Evolutionary conservation across 495 filamentous ascomycete genomes (phyloP), one percentile per base, ranked within the genome.

Genomic region (Aspergillus affinis): DNA sequence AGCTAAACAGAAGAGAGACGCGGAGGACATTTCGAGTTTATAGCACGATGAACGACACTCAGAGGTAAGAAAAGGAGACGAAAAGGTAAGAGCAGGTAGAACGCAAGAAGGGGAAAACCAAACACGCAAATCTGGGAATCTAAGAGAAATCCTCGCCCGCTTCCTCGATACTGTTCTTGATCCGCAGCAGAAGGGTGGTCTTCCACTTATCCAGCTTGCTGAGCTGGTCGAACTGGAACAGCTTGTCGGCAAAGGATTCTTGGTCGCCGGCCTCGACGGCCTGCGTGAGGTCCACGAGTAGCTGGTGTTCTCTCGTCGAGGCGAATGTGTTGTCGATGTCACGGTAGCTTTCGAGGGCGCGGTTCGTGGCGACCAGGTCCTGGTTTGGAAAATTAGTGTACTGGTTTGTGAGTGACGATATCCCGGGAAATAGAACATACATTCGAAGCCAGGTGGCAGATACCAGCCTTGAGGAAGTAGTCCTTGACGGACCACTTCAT

Each of bases 131-230:
- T 54, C 53, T 55, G 19, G 30, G 45, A 44, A 45, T 70, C 66
- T 75, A 90, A 58, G 88, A 88, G 61, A 90, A 90, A 69, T 90
- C 88, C 59, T 93, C 91, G 5, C 81, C 86, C 59, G 85, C 81
- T 68, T 86, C 84, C 77, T 91, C 88, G 66, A 95, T 93, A 54
- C 76, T 81, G 67, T 86, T 86, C 84, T 97, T 96, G 66, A 97
- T 79, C 67, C 86, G 82, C 66, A 96, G 72, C 52, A 96, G 75
- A 44, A 97, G 81, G 44, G 88, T 91, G 57, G 89, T 95, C 87
- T 96, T 93, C 93, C 93, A 97, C 79, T 92, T 92, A 69, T 96
- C 91, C 67, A 97, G 76, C 77, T 91, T 90, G 75, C 88, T 93
- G 78, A 96, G 81, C 78, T 93, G 90, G 74, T 96, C 90, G 68